Conservation (phyloP, 495 filamentous ascomycete species). For the Neurospora sublineolata region DNA sequence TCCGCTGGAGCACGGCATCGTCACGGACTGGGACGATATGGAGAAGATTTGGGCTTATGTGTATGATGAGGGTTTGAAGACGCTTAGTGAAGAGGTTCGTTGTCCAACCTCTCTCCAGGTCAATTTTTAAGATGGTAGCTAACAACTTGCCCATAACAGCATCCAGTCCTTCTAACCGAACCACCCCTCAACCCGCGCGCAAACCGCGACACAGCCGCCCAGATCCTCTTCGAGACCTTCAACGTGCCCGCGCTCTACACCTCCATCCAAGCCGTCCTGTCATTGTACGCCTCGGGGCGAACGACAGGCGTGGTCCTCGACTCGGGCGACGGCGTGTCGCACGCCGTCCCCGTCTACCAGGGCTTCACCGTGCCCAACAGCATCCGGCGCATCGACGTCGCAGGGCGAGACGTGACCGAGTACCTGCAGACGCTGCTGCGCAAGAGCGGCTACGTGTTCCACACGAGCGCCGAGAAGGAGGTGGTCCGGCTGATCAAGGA, state of each 20-base stretch:
- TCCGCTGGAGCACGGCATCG: constrained; percentile 93
- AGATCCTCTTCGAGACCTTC: constrained; percentile 98
- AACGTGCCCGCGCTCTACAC: constrained; percentile 95
- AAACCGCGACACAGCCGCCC: constrained; percentile 92
- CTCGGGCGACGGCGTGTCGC: constrained; percentile 91
- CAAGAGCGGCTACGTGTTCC: constrained; percentile 87
- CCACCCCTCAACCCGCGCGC: constrained; percentile 90
- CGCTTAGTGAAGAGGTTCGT: constrained; percentile 83
- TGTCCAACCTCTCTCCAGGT: background rate
- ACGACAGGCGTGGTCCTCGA: constrained; percentile 96
- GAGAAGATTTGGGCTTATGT: constrained; percentile 90
- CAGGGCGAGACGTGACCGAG: constrained; percentile 95
- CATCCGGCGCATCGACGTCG: constrained; percentile 91
- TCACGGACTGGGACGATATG: constrained; percentile 99
- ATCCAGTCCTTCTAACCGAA: constrained; percentile 94
- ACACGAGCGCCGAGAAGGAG: constrained; percentile 97
- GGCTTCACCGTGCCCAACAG: constrained; percentile 93
- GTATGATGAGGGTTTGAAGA: constrained; percentile 64
- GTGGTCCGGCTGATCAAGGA: constrained; percentile 96
- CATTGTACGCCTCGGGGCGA: constrained; percentile 89
- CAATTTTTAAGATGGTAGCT: background rate
- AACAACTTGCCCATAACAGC: constrained; percentile 32
- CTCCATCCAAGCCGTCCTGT: constrained; percentile 93
- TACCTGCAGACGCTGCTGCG: constrained; percentile 83
- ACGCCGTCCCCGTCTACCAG: constrained; percentile 95